Evolutionary conservation across 2,329 filamentous ascomycete species (phyloP).

Genomic region (Dactylella cylindrospora): DNA sequence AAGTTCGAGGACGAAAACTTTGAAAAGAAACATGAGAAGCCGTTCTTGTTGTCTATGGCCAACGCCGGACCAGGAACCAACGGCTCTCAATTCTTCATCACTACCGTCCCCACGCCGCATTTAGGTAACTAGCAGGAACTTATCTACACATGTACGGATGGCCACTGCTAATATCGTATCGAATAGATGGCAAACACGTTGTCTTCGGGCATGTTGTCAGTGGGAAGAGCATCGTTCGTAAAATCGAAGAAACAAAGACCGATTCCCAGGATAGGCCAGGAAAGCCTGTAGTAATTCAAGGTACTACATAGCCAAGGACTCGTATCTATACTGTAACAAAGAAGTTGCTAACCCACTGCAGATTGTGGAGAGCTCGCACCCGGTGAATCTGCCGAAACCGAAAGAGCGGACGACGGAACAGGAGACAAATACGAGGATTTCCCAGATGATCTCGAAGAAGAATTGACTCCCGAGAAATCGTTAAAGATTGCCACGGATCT

Average conservation of each 20-base stretch:
- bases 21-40: conserved; percentile 85
- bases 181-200: conserved; percentile 87
- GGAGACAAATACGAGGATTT: conserved; percentile 95
- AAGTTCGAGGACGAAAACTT: conserved; percentile 94
- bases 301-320: conserved; percentile 47
- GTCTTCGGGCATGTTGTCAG: conserved; percentile 93
- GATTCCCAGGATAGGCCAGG: conserved; percentile 74
- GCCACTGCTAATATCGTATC: neutral
- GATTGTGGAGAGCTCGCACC: conserved; percentile 85
- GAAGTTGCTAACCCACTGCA: conserved; percentile 45
- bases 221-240: conserved; percentile 85
- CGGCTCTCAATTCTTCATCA: conserved; percentile 97
- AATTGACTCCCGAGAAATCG: conserved; percentile 67
- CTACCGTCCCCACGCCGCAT: conserved; percentile 61
- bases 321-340: neutral
- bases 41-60: conserved; percentile 89
- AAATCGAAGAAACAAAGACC: conserved; percentile 81
- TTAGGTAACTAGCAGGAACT: neutral
- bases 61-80: conserved; percentile 96
- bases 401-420: conserved; percentile 71
- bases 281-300: conserved; percentile 69
- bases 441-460: conserved; percentile 74
- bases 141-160: no score
- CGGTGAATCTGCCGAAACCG: conserved; percentile 66
- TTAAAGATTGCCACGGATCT: conserved; percentile 78